Evolutionary conservation across 2,329 filamentous ascomycete species (phyloP), one percentile per base, ranked within the genome.

Genomic region (Trichocomaceae sp.): DNA sequence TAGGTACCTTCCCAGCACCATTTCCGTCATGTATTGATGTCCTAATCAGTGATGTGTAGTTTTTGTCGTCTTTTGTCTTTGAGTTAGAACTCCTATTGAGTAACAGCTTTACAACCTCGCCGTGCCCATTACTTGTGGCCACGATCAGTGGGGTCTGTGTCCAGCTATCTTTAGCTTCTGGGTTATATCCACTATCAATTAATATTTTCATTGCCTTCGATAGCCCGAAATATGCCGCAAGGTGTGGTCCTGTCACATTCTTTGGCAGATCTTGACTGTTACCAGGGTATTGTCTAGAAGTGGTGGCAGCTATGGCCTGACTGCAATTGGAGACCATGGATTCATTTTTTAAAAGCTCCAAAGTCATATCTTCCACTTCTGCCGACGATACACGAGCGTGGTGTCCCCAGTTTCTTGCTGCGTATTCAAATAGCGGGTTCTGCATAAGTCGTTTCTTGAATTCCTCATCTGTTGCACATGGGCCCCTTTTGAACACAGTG

Each of bases 331-430:
- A 53, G 12, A 48, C 17, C 44, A 47, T 56, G 15, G 19, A 5
- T 20, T 12, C 15, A 35, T 41, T 29, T 20, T 44, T 42, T 20
- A 56, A 42, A 39, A 56, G 29, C 29, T 47, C 29, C 20, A 55
- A 7, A 39, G 47, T 31, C 19, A 44, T 13, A 6, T 51, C n/a
- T 29, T 41, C 54, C 19, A 31, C n/a, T 9, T 56, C 31, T 5
- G 42, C 41, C 9, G 17, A 13, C 15, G 37, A 17, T 42, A 20
- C 39, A 10, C 48, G 41, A 46, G 50, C 55, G 31, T 63, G 59
- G 31, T 59, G 23, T 9, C 57, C 60, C 61, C 61, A 63, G 17
- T 60, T 57, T 33, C 47, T 54, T 12, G 59, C 57, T n/a, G 57
- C 54, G 39, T 64, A 63, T 5, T 52, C 23, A 20, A 58, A 63